phyloP scores from a whole-genome alignment of 2,329 filamentous ascomycete genomes.

The Diaporthe amygdali region DNA sequence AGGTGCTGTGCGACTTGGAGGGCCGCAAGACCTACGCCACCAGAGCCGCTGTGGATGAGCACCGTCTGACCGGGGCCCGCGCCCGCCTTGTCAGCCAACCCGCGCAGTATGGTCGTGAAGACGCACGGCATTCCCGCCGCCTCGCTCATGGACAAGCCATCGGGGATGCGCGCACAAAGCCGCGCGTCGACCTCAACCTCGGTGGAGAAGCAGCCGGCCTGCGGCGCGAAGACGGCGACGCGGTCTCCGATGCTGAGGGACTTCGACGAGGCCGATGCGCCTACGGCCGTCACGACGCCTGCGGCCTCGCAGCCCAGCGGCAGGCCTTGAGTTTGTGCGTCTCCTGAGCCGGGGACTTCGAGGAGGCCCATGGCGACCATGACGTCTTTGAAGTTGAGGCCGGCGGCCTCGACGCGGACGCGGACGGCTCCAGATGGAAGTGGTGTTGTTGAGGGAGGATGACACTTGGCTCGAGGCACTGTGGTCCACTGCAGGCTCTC shows the following conservation, averaged over 20 bases:
- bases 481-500: background rate
- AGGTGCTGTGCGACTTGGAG: constrained; percentile 26
- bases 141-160: background rate
- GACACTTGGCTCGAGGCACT: background rate
- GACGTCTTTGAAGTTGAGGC: constrained; percentile 34
- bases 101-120: background rate
- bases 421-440: background rate
- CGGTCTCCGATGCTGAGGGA: background rate
- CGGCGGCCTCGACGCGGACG: constrained; percentile 34
- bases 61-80: constrained; percentile 32
- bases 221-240: background rate
- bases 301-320: background rate
- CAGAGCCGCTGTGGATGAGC: constrained; percentile 33
- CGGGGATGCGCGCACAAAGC: constrained; percentile 3
- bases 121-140: constrained; percentile 14
- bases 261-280: constrained; percentile 19
- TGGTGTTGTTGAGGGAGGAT: background rate
- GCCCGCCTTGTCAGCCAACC: constrained; percentile 33
- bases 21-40: constrained; percentile 31
- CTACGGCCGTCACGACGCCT: background rate
- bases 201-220: background rate
- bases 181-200: background rate
- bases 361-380: background rate
- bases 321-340: background rate
- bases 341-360: background rate